A percentile compares a stretch with the other conserved stretches of the same genome.
Evolutionary conservation across 2,329 filamentous ascomycete species (phyloP).

Genomic region (Fonsecaea multimorphosa): DNA sequence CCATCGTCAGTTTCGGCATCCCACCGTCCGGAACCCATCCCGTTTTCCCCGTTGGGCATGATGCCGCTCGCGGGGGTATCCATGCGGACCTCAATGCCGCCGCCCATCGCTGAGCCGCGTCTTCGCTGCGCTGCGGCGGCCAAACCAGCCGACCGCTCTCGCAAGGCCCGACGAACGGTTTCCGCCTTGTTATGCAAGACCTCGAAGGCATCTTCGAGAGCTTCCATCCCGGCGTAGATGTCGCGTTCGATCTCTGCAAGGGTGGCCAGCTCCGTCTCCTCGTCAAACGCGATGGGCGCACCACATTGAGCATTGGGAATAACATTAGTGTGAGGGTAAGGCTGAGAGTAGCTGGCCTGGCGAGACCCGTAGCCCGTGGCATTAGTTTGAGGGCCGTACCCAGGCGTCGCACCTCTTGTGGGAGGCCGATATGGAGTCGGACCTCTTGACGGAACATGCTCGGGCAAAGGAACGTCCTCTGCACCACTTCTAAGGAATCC

Average conservation of each 20-base stretch:
- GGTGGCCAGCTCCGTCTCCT: conserved; percentile 89
- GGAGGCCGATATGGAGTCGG: conserved; percentile 35
- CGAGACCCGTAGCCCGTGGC: conserved; percentile 53
- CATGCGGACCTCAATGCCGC: conserved; percentile 48
- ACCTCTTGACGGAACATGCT: conserved; percentile 37
- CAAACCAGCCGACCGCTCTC: conserved; percentile 81
- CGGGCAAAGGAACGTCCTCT: conserved; percentile 58
- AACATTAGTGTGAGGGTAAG: conserved; percentile 54
- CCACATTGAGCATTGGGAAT: conserved; percentile 58
- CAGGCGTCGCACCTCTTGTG: conserved; percentile 42
- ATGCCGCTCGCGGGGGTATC: conserved; percentile 49
- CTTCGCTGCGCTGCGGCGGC: conserved; percentile 56
- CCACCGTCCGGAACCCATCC: conserved; percentile 40
- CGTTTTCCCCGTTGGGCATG: conserved; percentile 13
- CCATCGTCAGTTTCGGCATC: conserved; percentile 54
- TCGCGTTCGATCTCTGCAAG: conserved; percentile 91
- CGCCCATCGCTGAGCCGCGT: conserved; percentile 43
- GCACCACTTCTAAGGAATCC: conserved; percentile 94
- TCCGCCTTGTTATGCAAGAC: conserved; percentile 86
- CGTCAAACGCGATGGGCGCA: conserved; percentile 85
- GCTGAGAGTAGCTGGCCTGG: conserved; percentile 50
- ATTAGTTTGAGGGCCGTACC: conserved; percentile 47
- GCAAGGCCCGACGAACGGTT: conserved; percentile 75
- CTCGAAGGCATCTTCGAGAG: conserved; percentile 91
- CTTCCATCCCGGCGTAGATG: conserved; percentile 93